Conservation (phyloP, 192 early-diverging fungal genomes). For the Coemansia sp. region DNA sequence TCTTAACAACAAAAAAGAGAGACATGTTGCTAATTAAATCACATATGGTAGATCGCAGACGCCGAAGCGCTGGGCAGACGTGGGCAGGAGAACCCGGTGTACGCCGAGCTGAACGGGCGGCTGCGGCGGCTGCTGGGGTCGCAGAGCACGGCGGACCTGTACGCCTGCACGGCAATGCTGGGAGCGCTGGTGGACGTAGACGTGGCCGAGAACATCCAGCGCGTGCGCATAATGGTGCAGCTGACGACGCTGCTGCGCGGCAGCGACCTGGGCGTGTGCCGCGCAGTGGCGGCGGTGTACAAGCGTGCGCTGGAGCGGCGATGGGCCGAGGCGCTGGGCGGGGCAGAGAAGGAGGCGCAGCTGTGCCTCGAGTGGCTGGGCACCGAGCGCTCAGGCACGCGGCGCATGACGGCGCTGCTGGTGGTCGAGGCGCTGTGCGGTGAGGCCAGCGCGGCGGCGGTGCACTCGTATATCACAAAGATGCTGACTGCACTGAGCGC, state of each 20-base stretch:
- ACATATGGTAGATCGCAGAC: constrained; percentile 20
- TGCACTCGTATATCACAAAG: constrained; percentile 77
- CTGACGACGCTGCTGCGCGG: constrained; percentile 17
- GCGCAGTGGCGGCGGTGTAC: constrained; percentile 23
- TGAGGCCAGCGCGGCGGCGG: constrained; percentile 64
- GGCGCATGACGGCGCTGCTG: constrained; percentile 32
- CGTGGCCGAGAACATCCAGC: constrained; percentile 33
- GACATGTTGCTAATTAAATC: neutral
- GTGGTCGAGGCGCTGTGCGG: constrained; percentile 29
- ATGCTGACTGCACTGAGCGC: constrained; percentile 87
- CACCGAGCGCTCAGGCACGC: constrained; percentile 31
- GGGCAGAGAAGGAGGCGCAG: constrained; percentile 25
- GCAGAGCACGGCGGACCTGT: constrained; percentile 17
- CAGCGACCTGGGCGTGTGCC: constrained; percentile 18
- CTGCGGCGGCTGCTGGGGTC: constrained; percentile 10
- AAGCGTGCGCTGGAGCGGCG: constrained; percentile 21
- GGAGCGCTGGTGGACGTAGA: constrained; percentile 30
- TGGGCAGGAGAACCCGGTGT: constrained; percentile 22
- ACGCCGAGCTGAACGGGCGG: constrained; percentile 18
- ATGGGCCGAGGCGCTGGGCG: constrained; percentile 21
- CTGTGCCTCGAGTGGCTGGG: constrained; percentile 45
- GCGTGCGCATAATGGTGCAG: constrained; percentile 27
- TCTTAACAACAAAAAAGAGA: too few relatives aligned
- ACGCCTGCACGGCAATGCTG: constrained; percentile 31
- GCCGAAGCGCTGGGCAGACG: constrained; percentile 17